Base-by-base conservation (phyloP, 2,329 filamentous ascomycete genomes). In the Fusarium temperatum region DNA sequence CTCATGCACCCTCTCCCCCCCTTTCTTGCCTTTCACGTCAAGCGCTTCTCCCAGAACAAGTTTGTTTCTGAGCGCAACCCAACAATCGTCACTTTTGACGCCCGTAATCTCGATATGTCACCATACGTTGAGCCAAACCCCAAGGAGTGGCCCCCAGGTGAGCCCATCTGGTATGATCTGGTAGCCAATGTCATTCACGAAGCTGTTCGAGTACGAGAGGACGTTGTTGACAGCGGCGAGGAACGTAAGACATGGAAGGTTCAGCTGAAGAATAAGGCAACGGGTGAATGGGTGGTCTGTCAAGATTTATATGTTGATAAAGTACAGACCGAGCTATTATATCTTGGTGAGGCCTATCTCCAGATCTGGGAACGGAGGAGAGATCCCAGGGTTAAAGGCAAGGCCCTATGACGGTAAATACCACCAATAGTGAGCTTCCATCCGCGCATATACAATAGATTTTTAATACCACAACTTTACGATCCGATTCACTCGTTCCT, bases 21-120 rank as follows among this genome's bases (percentile, higher is more conserved):
- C 0, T 98, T 93, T 80, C 90, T 99, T 24, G 87, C 96, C 60
- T 94, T 99, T 85, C 96, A 99, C 85, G 92, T 98, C 85, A 98
- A 98, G 85, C 94, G 96, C 77, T 99, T 99, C 87, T 94, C 92
- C 76, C 92, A 93, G 75, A 99, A 99, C 86, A 98, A 98, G 82
- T 99, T 99, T 80, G 94, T 99, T 26, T 90, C 93, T 5, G 96
- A 98, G 84, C 93, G 96, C 57, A 99, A 99, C 82, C 96, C 96
- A 2, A 99, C 96, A 15, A 99, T 99, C 79, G 96, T 99, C 73
- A 98, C 96, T 0, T 99, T 98, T 82, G 94, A 96, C 73, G 92
- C 94, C 9, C 89, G 92, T 69, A 80, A 92, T 47, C 90, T 99
- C 14, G 95, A 99, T 81, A 92, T 98, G 86, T 89, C 91, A 10